Conservation (phyloP, 1,284 basidiomycete genomes). For the Heliocybe sulcata region DNA sequence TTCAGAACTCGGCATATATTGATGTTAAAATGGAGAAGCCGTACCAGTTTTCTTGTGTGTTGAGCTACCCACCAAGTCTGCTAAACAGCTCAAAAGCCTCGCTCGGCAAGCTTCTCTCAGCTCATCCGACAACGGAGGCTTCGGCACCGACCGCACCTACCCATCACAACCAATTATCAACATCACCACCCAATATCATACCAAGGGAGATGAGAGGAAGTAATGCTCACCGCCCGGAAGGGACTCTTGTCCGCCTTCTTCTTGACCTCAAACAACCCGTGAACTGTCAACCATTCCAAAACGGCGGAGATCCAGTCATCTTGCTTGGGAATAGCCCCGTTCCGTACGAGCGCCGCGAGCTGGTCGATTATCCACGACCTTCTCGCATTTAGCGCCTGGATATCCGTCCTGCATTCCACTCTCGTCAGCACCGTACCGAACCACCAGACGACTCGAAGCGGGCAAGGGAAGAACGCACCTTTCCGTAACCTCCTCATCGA, state of each 20-base stretch:
- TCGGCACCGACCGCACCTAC: slow-evolving; percentile 57
- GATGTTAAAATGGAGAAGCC: not conserved
- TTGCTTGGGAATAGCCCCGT: slow-evolving; percentile 74
- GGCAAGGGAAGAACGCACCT: slow-evolving; percentile 25
- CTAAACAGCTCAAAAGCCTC: slow-evolving; percentile 69
- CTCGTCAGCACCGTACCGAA: no score
- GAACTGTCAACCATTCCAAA: slow-evolving; percentile 77
- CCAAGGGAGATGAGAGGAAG: slow-evolving; percentile 3
- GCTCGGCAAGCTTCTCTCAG: slow-evolving; percentile 60
- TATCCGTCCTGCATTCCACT: slow-evolving; percentile 43
- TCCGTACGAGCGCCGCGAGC: slow-evolving; percentile 72
- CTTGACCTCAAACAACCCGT: slow-evolving; percentile 76
- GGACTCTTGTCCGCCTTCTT: slow-evolving; percentile 70
- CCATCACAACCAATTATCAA: slow-evolving; percentile 6
- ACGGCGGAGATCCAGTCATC: slow-evolving; percentile 73
- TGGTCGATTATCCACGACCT: slow-evolving; percentile 88
- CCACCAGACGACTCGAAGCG: no score
- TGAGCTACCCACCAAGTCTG: slow-evolving; percentile 50
- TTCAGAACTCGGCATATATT: slow-evolving; percentile 8
- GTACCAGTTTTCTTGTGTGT: not conserved
- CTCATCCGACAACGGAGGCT: slow-evolving; percentile 68
- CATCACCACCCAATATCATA: no score
- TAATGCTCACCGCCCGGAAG: slow-evolving; percentile 52
- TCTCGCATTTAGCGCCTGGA: slow-evolving; percentile 42
- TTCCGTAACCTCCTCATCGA: slow-evolving; percentile 39